Conservation (phyloP, 2,329 filamentous ascomycete genomes). For the Fusarium torreyae region DNA sequence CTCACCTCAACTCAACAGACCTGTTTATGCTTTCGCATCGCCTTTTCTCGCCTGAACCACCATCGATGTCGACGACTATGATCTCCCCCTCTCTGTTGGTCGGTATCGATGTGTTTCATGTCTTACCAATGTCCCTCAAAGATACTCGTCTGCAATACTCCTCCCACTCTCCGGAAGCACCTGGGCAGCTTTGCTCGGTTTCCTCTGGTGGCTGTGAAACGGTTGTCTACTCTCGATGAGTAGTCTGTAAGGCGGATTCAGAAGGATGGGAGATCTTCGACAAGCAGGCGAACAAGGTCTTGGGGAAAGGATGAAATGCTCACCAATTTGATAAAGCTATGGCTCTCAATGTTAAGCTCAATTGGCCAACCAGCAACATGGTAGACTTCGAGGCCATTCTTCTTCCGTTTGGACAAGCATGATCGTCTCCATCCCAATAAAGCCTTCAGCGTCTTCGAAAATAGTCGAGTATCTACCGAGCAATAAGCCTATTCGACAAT, state of each 20-base stretch:
- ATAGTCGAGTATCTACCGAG: not conserved
- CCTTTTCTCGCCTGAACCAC: too few relatives aligned
- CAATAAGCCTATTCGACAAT: not conserved
- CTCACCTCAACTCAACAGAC: conserved; percentile 15
- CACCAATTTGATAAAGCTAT: not conserved
- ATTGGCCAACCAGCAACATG: not conserved
- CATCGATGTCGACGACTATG: too few relatives aligned
- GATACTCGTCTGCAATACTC: not conserved
- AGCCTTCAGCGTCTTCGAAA: not conserved
- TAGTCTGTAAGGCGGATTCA: not conserved
- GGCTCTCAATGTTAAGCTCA: not conserved
- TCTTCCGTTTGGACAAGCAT: not conserved
- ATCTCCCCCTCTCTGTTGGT: too few relatives aligned
- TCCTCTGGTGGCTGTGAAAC: not conserved
- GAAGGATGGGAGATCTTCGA: not conserved
- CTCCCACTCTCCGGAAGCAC: not conserved
- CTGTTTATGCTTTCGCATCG: too few relatives aligned
- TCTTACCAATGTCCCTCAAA: not conserved
- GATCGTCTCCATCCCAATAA: not conserved
- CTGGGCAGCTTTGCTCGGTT: not conserved
- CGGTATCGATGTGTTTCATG: too few relatives aligned
- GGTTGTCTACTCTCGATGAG: not conserved
- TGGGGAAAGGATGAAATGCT: too few relatives aligned
- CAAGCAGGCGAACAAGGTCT: not conserved
- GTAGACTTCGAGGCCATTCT: not conserved